Conservation (phyloP, 2,329 filamentous ascomycete genomes). For the Pseudonectria foliicola region DNA sequence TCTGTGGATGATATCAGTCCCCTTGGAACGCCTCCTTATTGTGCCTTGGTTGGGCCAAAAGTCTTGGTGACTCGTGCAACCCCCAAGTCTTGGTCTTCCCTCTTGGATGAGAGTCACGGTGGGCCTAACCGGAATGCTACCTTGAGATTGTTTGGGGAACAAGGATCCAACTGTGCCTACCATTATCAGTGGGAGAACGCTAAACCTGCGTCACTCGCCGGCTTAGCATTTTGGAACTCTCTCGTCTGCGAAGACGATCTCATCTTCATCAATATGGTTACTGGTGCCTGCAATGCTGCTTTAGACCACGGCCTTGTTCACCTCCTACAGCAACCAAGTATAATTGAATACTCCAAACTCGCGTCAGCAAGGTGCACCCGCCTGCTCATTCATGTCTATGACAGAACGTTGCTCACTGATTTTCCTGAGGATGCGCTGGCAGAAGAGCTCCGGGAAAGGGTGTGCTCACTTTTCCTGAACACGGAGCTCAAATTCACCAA, state of each 20-base stretch:
- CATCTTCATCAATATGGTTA: conserved; percentile 17
- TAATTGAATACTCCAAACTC: conserved; percentile 7
- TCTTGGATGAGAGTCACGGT: conserved; percentile 9
- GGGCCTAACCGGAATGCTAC: conserved; percentile 11
- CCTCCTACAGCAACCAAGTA: conserved; percentile 8
- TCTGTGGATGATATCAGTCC: conserved; percentile 15
- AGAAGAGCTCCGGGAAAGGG: conserved; percentile 9
- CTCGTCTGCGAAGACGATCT: conserved; percentile 15
- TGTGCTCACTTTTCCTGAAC: conserved; percentile 10
- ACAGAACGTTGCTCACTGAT: conserved; percentile 11
- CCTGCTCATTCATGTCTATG: conserved; percentile 18
- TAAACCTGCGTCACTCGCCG: conserved; percentile 12
- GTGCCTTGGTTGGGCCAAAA: conserved; percentile 26
- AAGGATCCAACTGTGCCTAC: conserved; percentile 12
- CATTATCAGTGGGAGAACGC: conserved; percentile 12
- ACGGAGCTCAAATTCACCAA: conserved; percentile 11
- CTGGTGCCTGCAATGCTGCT: conserved; percentile 3
- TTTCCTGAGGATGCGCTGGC: neutral
- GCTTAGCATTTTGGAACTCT: conserved; percentile 21
- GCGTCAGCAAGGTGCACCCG: conserved; percentile 11
- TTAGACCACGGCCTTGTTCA: conserved; percentile 13
- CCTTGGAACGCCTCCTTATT: conserved; percentile 27
- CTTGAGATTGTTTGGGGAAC: conserved; percentile 17
- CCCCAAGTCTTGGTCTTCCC: conserved; percentile 15
- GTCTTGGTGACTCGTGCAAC: conserved; percentile 14